phyloP scores from a whole-genome alignment of 306 rosid species.

The Rosa multiflora region DNA sequence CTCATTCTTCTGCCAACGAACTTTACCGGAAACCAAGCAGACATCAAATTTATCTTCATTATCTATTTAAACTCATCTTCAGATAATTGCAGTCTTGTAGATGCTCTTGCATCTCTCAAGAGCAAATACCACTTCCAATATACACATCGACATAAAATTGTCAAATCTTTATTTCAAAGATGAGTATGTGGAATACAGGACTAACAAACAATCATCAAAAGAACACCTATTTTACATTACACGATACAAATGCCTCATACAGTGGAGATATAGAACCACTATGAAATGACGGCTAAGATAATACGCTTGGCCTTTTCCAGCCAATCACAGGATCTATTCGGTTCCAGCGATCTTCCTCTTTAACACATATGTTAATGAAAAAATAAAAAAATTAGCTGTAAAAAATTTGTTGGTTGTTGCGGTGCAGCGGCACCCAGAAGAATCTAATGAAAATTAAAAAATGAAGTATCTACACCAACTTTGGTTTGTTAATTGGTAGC shows the following conservation, averaged over 20 bases:
- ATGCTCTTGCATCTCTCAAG: constrained; percentile 41
- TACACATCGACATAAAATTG: constrained; percentile 29
- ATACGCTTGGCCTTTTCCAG: constrained; percentile 24
- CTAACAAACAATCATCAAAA: constrained; percentile 30
- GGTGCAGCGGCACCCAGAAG: too few relatives aligned
- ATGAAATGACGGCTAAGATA: constrained; percentile 33
- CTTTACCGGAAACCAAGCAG: constrained; percentile 69
- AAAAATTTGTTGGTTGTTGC: too few relatives aligned
- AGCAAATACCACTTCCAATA: neutral
- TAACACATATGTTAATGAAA: too few relatives aligned
- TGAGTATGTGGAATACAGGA: constrained; percentile 35
- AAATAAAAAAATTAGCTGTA: too few relatives aligned
- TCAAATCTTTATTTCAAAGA: constrained; percentile 42
- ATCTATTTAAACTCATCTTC: constrained; percentile 25
- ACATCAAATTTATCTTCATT: constrained; percentile 55
- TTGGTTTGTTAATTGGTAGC: too few relatives aligned
- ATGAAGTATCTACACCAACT: too few relatives aligned
- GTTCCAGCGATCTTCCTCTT: constrained; percentile 96
- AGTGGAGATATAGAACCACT: constrained; percentile 37
- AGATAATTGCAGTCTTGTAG: constrained; percentile 50
- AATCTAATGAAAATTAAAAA: too few relatives aligned
- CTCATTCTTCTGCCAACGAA: constrained; percentile 74
- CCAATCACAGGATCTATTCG: constrained; percentile 43
- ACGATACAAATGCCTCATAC: constrained; percentile 58
- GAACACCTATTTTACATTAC: constrained; percentile 53